These are phyloP conservation scores for Stephania cephalantha DNA, from an alignment of 164 flowering plant species.

Conservation along the genomic window DNA sequence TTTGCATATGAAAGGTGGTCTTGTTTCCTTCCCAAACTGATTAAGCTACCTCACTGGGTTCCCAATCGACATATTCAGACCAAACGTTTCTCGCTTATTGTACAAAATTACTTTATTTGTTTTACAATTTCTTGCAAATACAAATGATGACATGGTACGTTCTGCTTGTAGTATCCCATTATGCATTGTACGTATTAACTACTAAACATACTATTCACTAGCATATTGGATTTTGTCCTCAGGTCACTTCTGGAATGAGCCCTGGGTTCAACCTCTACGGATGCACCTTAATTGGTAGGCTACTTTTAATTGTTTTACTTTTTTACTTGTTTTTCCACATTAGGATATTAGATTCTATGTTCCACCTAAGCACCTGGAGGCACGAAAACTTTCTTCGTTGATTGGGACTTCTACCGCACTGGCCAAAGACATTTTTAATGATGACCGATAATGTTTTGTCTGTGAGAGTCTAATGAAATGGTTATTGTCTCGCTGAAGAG, in stretches of 20 bases:
- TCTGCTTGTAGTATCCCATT: neutral
- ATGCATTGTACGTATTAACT: neutral
- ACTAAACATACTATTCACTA: neutral
- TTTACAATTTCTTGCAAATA: neutral
- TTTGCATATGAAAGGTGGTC: too few relatives aligned
- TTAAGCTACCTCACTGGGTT: neutral
- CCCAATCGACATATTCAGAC: neutral
- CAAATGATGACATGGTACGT: neutral
- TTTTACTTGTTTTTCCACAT: neutral
- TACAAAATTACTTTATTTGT: neutral
- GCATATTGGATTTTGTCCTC: conserved; percentile 12
- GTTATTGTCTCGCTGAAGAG: neutral
- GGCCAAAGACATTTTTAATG: neutral
- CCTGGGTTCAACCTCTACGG: conserved; percentile 95
- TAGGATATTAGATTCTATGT: neutral
- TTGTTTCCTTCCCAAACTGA: too few relatives aligned
- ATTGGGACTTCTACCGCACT: neutral
- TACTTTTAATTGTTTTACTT: conserved; percentile 9
- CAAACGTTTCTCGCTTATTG: neutral
- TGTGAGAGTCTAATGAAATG: neutral
- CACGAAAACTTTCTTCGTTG: neutral
- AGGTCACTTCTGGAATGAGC: conserved; percentile 99
- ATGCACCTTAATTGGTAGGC: conserved; percentile 86
- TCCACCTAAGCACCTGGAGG: neutral
- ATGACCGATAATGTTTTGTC: neutral